Conservation (phyloP, 23 red algal species). For the Rhodosorus marinus region DNA sequence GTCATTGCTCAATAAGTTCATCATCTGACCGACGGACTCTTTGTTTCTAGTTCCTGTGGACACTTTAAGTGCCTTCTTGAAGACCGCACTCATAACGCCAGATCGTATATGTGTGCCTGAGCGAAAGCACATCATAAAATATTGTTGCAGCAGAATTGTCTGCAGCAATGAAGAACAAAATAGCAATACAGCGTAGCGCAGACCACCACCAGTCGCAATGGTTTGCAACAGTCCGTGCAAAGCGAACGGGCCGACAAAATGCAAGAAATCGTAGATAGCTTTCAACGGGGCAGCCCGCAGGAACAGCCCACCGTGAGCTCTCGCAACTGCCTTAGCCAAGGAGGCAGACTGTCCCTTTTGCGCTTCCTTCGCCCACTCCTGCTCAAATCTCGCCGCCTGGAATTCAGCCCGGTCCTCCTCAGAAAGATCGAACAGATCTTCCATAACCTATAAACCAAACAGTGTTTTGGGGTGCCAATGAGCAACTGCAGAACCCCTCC, state of each 20-base stretch:
- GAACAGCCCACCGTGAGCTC: neutral
- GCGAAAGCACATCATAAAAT: constrained; percentile 10
- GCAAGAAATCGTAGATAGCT: neutral
- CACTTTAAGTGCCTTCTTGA: constrained; percentile 12
- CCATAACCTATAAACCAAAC: no score
- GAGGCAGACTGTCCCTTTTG: no score
- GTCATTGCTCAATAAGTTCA: constrained; percentile 20
- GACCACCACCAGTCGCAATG: neutral
- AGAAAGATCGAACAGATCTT: no score
- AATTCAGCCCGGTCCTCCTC: no score
- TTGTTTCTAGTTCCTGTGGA: constrained; percentile 6
- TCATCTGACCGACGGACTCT: constrained; percentile 8
- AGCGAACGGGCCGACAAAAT: neutral
- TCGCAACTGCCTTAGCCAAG: no score
- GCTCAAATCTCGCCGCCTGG: no score
- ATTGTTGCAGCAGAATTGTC: neutral
- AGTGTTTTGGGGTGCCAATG: no score
- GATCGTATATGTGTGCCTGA: constrained; percentile 5
- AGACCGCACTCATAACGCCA: constrained; percentile 2
- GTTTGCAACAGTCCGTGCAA: neutral
- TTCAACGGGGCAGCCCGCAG: neutral
- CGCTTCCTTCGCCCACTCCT: no score
- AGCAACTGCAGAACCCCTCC: no score
- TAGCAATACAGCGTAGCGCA: neutral
- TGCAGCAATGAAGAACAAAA: neutral